Conservation (phyloP, 106 monocot species). For the Vanilla planifolia region DNA sequence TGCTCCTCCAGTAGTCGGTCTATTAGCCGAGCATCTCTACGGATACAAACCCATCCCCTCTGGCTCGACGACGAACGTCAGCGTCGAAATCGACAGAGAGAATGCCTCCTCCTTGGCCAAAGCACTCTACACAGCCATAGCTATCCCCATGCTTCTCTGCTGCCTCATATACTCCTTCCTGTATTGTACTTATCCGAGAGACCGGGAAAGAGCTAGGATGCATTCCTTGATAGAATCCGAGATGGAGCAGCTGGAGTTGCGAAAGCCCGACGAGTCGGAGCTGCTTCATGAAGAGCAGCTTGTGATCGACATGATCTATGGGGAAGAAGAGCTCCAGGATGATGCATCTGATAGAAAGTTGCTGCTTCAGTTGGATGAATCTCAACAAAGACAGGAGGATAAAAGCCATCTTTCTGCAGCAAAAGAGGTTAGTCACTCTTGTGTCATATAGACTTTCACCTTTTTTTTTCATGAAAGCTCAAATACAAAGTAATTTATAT, state of each 20-base stretch:
- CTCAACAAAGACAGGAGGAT: no score
- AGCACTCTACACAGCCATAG: slow-evolving; percentile 77
- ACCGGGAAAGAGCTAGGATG: slow-evolving; percentile 74
- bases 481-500: no score
- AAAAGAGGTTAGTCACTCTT: no score
- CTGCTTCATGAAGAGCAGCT: slow-evolving; percentile 14
- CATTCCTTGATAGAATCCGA: slow-evolving; percentile 64
- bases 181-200: slow-evolving; percentile 75
- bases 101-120: slow-evolving; percentile 78
- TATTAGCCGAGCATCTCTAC: slow-evolving; percentile 60
- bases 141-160: slow-evolving; percentile 71
- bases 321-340: slow-evolving; percentile 34
- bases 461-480: no score
- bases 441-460: no score
- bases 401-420: no score
- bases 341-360: slow-evolving; percentile 29
- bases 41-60: slow-evolving; percentile 53
- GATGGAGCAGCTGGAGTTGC: slow-evolving; percentile 45
- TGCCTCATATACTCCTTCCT: slow-evolving; percentile 80
- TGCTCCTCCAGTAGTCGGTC: slow-evolving; percentile 84
- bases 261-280: slow-evolving; percentile 4
- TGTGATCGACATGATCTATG: slow-evolving; percentile 28
- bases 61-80: slow-evolving; percentile 13
- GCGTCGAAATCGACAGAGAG: slow-evolving; percentile 48
- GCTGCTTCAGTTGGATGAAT: slow-evolving; percentile 12